A percentile compares a stretch with the other conserved stretches of the same genome.
Evolutionary conservation across 148 eudicot species (phyloP).

Genomic region (Hydrangea macrophylla): DNA sequence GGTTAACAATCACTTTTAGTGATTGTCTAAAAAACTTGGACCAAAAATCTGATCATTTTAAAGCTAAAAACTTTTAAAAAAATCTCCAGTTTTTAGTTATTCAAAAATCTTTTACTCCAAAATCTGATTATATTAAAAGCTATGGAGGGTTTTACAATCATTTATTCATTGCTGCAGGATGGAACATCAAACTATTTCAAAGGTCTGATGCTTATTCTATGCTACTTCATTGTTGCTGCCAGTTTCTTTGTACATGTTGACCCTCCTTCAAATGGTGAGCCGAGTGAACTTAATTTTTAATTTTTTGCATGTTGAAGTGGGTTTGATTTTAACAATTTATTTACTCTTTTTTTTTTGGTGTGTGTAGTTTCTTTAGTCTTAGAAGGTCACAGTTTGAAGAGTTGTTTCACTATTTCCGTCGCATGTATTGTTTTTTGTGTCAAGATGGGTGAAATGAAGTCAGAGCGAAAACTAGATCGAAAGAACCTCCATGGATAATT

Average conservation of each 20-base stretch:
- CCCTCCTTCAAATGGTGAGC: constrained; percentile 45
- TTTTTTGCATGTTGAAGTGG: background rate
- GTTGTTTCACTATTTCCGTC: background rate
- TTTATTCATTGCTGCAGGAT: constrained; percentile 52
- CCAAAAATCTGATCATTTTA: too few species aligned
- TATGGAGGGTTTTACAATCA: background rate
- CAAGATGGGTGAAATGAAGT: too few species aligned
- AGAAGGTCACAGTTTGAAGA: background rate
- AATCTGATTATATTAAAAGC: too few species aligned
- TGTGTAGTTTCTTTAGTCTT: background rate
- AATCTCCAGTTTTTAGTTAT: too few species aligned
- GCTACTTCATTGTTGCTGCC: constrained; percentile 95
- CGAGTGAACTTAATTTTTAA: background rate
- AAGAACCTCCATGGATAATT: too few species aligned
- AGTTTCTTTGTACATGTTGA: constrained; percentile 94
- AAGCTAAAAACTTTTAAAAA: too few species aligned
- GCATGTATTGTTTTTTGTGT: background rate
- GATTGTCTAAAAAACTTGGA: too few species aligned
- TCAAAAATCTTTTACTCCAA: too few species aligned
- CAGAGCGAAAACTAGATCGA: too few species aligned
- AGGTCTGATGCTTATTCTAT: constrained; percentile 90
- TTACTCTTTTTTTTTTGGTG: too few species aligned
- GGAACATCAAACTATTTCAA: constrained; percentile 92
- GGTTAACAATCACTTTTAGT: too few species aligned
- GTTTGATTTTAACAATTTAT: background rate